Conservation (phyloP, 2,329 filamentous ascomycete species). For the Cercospora sp. region DNA sequence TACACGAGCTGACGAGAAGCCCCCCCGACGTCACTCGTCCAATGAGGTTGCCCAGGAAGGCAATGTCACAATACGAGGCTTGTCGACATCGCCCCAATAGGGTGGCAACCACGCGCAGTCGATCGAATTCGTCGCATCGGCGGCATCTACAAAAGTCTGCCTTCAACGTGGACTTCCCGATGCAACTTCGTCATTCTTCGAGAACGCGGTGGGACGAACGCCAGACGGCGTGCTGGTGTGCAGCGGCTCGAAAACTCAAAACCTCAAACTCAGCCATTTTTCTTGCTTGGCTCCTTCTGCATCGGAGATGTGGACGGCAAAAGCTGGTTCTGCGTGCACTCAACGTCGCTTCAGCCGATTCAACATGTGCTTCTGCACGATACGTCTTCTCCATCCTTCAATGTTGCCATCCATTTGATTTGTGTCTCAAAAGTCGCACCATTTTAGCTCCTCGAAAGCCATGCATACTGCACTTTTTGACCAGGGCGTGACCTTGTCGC, state of each 20-base stretch:
- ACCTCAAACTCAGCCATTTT: background rate
- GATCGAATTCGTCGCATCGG: background rate
- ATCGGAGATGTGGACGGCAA: conserved; percentile 7
- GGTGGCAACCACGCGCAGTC: background rate
- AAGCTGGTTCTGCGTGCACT: background rate
- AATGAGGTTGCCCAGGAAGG: conserved; percentile 1
- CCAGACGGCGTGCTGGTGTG: conserved; percentile 5
- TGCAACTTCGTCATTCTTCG: conserved; percentile 10
- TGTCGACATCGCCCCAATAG: conserved; percentile 10
- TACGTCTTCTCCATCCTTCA: background rate
- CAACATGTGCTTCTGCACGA: conserved; percentile 1
- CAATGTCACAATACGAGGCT: conserved; percentile 7
- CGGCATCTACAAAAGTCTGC: background rate
- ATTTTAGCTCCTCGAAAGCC: background rate
- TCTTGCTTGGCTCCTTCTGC: background rate
- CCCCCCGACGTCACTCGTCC: conserved; percentile 13
- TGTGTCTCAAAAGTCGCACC: conserved; percentile 1
- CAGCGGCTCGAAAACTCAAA: conserved; percentile 7
- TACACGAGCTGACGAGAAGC: conserved; percentile 10
- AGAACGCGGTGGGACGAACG: background rate
- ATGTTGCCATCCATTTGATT: background rate
- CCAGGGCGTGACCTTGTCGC: background rate
- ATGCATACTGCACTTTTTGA: background rate
- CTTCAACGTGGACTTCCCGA: conserved; percentile 12
- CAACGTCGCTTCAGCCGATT: background rate